These are phyloP conservation scores for Capronia epimyces DNA, from an alignment of 2,329 filamentous ascomycete species.

Conservation along the genomic window DNA sequence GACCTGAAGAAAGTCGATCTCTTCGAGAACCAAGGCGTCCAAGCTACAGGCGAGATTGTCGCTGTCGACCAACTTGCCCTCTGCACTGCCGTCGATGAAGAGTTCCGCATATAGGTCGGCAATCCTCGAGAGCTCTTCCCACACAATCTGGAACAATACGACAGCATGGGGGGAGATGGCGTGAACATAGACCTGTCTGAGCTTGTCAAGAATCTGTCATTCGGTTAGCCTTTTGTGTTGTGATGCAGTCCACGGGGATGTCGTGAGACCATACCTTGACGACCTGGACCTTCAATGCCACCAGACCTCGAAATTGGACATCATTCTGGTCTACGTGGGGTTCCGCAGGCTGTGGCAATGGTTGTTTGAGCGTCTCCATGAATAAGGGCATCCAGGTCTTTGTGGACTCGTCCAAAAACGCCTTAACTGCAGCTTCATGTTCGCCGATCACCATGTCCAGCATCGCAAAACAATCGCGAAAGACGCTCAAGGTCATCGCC, in stretches of 20 bases:
- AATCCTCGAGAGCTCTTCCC: conserved; percentile 75
- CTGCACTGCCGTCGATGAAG: conserved; percentile 78
- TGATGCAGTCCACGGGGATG: background rate
- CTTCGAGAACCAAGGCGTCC: conserved; percentile 87
- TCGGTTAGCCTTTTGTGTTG: conserved; percentile 15
- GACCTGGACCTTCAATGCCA: conserved; percentile 88
- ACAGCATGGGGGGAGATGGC: conserved; percentile 78
- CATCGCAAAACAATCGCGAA: conserved; percentile 86
- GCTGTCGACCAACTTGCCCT: conserved; percentile 72
- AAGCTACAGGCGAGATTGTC: conserved; percentile 91
- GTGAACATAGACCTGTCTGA: conserved; percentile 75
- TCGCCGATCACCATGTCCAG: conserved; percentile 96
- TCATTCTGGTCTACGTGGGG: conserved; percentile 46
- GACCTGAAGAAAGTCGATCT: conserved; percentile 89
- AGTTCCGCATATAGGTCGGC: conserved; percentile 70
- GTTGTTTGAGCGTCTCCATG: conserved; percentile 67
- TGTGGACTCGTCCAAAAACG: conserved; percentile 81
- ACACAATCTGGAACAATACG: conserved; percentile 76
- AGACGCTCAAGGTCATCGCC: conserved; percentile 81
- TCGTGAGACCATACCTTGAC: conserved; percentile 55
- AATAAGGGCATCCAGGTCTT: conserved; percentile 87
- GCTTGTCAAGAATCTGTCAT: conserved; percentile 72
- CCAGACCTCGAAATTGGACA: conserved; percentile 68
- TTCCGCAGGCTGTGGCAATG: conserved; percentile 50
- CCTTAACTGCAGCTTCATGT: conserved; percentile 76